Percentiles rank a stretch among this genome's conserved stretches.
These are phyloP conservation scores for Zymoseptoria crescenta DNA, from an alignment of 2,329 filamentous ascomycete species.

Conservation along the genomic window DNA sequence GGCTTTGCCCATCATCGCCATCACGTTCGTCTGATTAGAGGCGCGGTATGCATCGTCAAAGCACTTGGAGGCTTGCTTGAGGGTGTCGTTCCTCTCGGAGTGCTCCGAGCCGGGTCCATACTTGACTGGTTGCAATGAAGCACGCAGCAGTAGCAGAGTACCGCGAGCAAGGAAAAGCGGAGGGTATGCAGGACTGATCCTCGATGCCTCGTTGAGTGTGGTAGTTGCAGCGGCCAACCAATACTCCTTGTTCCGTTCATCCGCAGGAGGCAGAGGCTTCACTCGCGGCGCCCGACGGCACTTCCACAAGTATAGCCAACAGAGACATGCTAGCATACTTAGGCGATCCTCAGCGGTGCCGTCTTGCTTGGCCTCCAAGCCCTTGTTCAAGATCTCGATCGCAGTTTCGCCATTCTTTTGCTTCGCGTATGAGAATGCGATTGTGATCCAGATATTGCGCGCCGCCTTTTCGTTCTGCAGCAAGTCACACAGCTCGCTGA, in stretches of 20 bases:
- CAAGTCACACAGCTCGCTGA: conserved; percentile 87
- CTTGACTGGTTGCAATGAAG: conserved; percentile 75
- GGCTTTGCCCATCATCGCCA: conserved; percentile 85
- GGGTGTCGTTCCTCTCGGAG: conserved; percentile 64
- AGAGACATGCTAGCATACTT: conserved; percentile 73
- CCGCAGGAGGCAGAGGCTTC: conserved; percentile 53
- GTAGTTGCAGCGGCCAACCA: conserved; percentile 87
- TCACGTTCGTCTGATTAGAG: conserved; percentile 79
- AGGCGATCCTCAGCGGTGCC: conserved; percentile 74
- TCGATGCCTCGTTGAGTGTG: conserved; percentile 88
- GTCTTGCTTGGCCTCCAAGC: conserved; percentile 56
- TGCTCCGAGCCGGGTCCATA: conserved; percentile 56
- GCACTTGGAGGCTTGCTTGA: conserved; percentile 80
- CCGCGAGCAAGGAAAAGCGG: conserved; percentile 87
- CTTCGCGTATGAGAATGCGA: conserved; percentile 92
- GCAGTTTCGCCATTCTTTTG: conserved; percentile 85
- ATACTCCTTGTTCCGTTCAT: conserved; percentile 84
- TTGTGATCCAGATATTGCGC: conserved; percentile 96
- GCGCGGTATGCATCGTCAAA: conserved; percentile 89
- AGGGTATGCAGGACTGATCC: conserved; percentile 85
- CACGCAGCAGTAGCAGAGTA: conserved; percentile 77
- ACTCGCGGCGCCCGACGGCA: conserved; percentile 70
- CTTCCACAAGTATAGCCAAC: conserved; percentile 88
- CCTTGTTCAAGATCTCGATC: conserved; percentile 63
- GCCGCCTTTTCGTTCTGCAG: conserved; percentile 90